These are phyloP conservation scores for Sporopachydermia lactativora DNA, from an alignment of 805 yeast genomes.

Conservation along the genomic window DNA sequence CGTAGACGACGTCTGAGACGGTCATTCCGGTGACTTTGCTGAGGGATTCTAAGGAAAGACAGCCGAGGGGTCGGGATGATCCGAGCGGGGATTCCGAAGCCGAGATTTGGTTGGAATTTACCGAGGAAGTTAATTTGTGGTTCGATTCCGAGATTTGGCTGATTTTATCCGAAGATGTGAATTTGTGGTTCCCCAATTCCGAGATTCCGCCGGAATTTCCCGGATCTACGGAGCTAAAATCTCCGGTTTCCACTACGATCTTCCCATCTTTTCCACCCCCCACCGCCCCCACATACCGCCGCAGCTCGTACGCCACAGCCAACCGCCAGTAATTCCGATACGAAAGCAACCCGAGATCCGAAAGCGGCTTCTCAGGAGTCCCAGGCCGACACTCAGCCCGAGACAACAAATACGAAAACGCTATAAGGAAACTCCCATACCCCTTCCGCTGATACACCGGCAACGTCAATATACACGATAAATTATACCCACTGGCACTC, in stretches of 20 bases:
- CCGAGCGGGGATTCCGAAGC: too few species aligned
- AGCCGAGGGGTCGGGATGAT: too few species aligned
- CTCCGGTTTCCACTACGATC: slow-evolving; percentile 1
- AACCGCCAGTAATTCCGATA: slow-evolving; percentile 81
- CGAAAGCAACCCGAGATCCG: slow-evolving; percentile 73
- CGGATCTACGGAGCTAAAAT: neutral
- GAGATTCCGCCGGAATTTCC: neutral
- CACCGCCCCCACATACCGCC: slow-evolving; percentile 9
- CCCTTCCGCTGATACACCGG: slow-evolving; percentile 85
- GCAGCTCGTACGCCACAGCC: slow-evolving; percentile 38
- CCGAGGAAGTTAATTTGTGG: too few species aligned
- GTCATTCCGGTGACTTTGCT: slow-evolving; percentile 73
- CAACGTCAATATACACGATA: slow-evolving; percentile 80
- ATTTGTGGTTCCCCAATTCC: too few species aligned
- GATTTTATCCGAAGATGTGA: slow-evolving; percentile 6
- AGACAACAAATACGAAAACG: slow-evolving; percentile 73
- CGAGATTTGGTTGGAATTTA: slow-evolving; percentile 8
- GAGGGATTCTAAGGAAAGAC: slow-evolving; percentile 44
- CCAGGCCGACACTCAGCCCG: slow-evolving; percentile 68
- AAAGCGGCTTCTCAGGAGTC: slow-evolving; percentile 90
- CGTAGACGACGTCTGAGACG: slow-evolving; percentile 74
- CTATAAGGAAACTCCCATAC: slow-evolving; percentile 78
- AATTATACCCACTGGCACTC: slow-evolving; percentile 63
- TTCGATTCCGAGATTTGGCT: too few species aligned
- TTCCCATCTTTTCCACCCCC: slow-evolving; percentile 3